Evolutionary conservation across 2,329 filamentous ascomycete genomes (phyloP), one percentile per base, ranked within the genome.

Genomic region (Exserohilum turcica): DNA sequence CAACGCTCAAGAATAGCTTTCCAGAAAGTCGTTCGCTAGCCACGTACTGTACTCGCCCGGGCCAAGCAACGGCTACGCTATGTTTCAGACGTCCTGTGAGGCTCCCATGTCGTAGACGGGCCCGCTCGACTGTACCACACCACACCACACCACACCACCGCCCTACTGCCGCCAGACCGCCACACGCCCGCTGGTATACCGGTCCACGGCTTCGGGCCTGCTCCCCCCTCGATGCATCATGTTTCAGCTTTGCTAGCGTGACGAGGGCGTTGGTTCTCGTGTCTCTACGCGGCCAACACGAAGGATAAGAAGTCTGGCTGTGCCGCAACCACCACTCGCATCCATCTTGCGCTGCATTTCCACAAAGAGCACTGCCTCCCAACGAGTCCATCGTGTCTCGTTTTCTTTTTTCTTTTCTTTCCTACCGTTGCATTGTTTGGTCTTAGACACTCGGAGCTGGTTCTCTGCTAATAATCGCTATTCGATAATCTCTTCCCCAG

Each of bases 371-470:
- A 59, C 57, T 62, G 64, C 60, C 28, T 52, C 44, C 62, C 70
- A 57, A 71, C 74, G 68, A 73, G 66, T 65, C 66, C 47, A 76
- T 70, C 67, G 72, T 65, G 76, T 67, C 74, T 67, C 64, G 75
- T 73, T 67, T 54, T 54, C 54, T 57, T 56, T 48, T 28, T 54
- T 52, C 37, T 55, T 60, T 60, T n/a, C n/a, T 57, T 15, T 52
- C 42, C 52, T 51, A 32, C 46, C 53, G 56, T 55, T 58, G 52
- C 65, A 74, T 74, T 71, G 29, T 40, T 46, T 70, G 76, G 74
- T 74, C 71, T 68, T 73, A 66, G 66, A 73, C 65, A 68, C 60
- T 56, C 61, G 73, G 78, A 79, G 77, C 78, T 71, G 78, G 78
- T 54, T 24, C 78, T 77, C 75, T 65, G 49, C 58, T 57, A 48